Evolutionary conservation across 1,284 basidiomycete genomes (phyloP).

Genomic region (Pseudozyma tsukubaensis): DNA sequence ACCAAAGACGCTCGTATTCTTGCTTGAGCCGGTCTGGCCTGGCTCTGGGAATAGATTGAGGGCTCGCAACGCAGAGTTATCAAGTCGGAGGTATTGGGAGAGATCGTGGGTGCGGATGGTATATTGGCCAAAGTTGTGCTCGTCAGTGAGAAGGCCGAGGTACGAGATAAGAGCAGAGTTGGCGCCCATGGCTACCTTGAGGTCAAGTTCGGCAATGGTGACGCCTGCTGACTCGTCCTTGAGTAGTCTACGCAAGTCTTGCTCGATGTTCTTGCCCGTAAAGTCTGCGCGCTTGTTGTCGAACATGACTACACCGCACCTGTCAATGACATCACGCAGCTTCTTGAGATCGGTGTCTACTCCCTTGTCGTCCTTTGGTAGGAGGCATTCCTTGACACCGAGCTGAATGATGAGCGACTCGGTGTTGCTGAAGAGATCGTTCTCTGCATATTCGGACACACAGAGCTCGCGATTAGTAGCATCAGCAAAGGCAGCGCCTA

Average conservation of each 20-base stretch:
- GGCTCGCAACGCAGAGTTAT: conserved; percentile 91
- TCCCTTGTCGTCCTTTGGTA: conserved; percentile 73
- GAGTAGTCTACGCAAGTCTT: conserved; percentile 83
- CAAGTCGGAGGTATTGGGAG: conserved; percentile 92
- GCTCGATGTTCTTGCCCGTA: conserved; percentile 80
- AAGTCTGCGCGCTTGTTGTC: conserved; percentile 87
- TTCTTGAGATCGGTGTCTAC: conserved; percentile 80
- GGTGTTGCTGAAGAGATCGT: conserved; percentile 93
- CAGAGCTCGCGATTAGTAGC: conserved; percentile 72
- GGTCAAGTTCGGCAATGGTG: conserved; percentile 76
- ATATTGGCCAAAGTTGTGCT: conserved; percentile 84
- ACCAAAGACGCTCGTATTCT: conserved; percentile 79
- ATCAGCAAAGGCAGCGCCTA: conserved; percentile 74
- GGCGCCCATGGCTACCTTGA: conserved; percentile 83
- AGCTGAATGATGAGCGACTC: conserved; percentile 97
- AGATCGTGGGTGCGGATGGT: conserved; percentile 87
- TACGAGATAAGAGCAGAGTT: conserved; percentile 85
- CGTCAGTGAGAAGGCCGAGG: conserved; percentile 83
- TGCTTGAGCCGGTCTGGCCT: conserved; percentile 45
- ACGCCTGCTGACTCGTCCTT: conserved; percentile 70
- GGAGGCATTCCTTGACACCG: conserved; percentile 89
- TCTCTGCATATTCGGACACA: conserved; percentile 90
- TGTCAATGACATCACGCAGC: conserved; percentile 74
- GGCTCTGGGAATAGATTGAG: conserved; percentile 83
- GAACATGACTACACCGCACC: conserved; percentile 89